Conservation (phyloP, 768 basidiomycete species). For the Suillus cothurnatus region DNA sequence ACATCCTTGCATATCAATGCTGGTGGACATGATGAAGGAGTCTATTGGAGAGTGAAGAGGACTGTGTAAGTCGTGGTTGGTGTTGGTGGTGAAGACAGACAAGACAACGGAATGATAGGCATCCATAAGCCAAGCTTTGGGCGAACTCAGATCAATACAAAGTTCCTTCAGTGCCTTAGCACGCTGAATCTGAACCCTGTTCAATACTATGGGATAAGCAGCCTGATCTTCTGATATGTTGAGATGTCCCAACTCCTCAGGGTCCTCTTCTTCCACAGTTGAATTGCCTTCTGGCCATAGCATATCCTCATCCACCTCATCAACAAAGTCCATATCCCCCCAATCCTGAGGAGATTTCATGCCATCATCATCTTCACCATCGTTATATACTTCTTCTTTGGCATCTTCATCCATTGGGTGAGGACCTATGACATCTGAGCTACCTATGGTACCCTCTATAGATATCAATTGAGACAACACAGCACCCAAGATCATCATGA, state of each 20-base stretch:
- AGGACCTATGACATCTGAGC: no score
- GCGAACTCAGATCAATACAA: background rate
- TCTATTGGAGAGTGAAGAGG: background rate
- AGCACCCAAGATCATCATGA: background rate
- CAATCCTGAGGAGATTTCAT: background rate
- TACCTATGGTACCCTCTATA: no score
- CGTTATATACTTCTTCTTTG: background rate
- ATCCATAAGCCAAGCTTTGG: background rate
- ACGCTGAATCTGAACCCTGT: background rate
- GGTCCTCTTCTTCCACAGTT: no score
- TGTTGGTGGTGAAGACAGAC: background rate
- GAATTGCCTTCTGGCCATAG: background rate
- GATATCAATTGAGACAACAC: no score
- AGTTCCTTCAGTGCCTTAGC: background rate
- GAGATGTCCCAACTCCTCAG: no score
- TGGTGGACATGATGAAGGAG: background rate
- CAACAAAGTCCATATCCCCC: background rate
- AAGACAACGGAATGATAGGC: background rate
- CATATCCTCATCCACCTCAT: background rate
- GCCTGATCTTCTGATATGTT: background rate
- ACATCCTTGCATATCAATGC: background rate
- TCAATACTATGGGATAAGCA: background rate
- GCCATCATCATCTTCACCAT: background rate
- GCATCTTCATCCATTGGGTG: no score
- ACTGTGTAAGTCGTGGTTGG: background rate